Evolutionary conservation across 441 rosid genomes (phyloP), one percentile per base, ranked within the genome.

Genomic region (Viola pubescens): DNA sequence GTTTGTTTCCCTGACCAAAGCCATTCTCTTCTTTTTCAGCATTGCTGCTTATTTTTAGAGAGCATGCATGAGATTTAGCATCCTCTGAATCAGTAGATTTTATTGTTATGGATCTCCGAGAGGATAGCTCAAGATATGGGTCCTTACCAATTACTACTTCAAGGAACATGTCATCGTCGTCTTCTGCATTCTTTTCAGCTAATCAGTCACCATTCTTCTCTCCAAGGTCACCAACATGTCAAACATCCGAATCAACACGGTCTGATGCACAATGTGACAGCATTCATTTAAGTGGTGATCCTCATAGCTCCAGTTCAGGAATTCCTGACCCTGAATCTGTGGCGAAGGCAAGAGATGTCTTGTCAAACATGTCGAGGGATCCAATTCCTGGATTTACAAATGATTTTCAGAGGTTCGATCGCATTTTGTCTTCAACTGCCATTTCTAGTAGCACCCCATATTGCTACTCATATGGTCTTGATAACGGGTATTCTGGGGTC

Each of bases 201-300:
- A 89, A 82, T 54, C 98, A 92, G 65, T 92, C 96, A 0, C 94
- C 97, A 0, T 86, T 89, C 68, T 87, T 94, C 77, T 89, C 97
- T 38, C 98, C 97, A 4, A 81, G 88, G 67, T 82, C 94, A 42
- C 75, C 95, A 8, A 75, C 81, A 8, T 61, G 78, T 73, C 84
- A 73, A 51, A 58, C 73, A 6, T 83, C 95, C 0, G 91, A 84
- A 69, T 85, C 88, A 0, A 71, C 79, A 41, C 71, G 87, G 58
- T 85, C 86, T 4, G 90, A 87, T 71, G 81, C 86, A 63, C 87
- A 69, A 9, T 74, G 73, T 53, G 86, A 82, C 37, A 79, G 82
- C 72, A 73, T 70, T 55, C 61, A 62, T 39, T 55, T 70, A 48
- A 76, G 71, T 37, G 67, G 71, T 6, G 86, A 88, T 52, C 84